Conservation (phyloP, 306 rosid species). For the Prunus mongolica region DNA sequence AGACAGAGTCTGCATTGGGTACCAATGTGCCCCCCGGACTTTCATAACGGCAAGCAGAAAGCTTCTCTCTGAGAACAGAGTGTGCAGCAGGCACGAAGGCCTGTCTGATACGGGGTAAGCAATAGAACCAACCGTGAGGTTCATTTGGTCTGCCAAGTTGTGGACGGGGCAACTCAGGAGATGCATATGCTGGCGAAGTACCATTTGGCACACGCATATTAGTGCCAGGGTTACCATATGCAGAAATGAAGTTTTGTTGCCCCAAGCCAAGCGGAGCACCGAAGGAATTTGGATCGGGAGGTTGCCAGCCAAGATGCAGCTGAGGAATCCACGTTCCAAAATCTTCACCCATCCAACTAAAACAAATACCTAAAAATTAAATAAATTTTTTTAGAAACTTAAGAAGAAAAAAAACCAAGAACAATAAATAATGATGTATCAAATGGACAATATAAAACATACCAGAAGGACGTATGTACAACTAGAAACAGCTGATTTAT, state of each 20-base stretch:
- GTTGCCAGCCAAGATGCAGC: constrained; percentile 47
- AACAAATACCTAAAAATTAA: constrained; percentile 49
- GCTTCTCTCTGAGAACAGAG: constrained; percentile 26
- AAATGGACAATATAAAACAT: constrained; percentile 10
- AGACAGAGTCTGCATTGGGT: constrained; percentile 24
- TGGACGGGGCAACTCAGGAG: constrained; percentile 41
- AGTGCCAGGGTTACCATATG: constrained; percentile 32
- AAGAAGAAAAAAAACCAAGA: background rate
- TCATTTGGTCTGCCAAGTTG: constrained; percentile 49
- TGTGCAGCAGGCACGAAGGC: constrained; percentile 41
- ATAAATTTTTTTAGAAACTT: constrained; percentile 7
- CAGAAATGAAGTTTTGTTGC: constrained; percentile 44
- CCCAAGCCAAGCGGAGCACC: constrained; percentile 38
- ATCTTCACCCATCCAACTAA: constrained; percentile 74
- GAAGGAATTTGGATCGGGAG: constrained; percentile 42
- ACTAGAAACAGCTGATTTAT: constrained; percentile 45
- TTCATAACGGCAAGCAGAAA: constrained; percentile 20
- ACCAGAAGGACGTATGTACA: constrained; percentile 62
- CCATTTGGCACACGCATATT: constrained; percentile 35
- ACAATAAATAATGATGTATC: background rate
- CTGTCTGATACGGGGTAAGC: constrained; percentile 57
- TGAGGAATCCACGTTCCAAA: constrained; percentile 47
- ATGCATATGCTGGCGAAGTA: constrained; percentile 28
- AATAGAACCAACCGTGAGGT: constrained; percentile 68
- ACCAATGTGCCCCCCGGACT: constrained; percentile 24